Evolutionary conservation across 23 red algal genomes (phyloP).

Genomic region (Gracilaria gracilis): DNA sequence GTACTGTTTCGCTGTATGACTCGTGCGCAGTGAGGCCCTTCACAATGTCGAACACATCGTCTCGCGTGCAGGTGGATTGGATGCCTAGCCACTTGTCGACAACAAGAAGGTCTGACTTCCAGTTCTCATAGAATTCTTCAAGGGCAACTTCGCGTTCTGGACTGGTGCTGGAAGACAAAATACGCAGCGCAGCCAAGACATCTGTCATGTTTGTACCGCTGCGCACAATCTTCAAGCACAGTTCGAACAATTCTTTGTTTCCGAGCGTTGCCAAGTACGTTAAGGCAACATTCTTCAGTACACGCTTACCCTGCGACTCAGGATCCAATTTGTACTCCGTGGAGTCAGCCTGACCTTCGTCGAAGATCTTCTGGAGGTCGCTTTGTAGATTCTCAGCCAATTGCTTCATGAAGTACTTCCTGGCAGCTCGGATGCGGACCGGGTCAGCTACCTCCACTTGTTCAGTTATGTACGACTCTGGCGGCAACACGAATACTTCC

Average conservation of each 20-base stretch:
- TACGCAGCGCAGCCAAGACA: slow-evolving; percentile 69
- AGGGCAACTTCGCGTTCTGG: slow-evolving; percentile 84
- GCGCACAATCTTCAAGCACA: slow-evolving; percentile 72
- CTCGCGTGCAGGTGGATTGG: slow-evolving; percentile 79
- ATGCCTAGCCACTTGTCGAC: slow-evolving; percentile 95
- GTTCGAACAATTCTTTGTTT: slow-evolving; percentile 46
- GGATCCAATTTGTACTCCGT: slow-evolving; percentile 80
- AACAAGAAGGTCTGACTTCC: slow-evolving; percentile 82
- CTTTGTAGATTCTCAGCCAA: slow-evolving; percentile 55
- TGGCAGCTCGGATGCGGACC: slow-evolving; percentile 73
- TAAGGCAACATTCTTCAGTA: slow-evolving; percentile 77
- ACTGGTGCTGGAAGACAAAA: slow-evolving; percentile 51
- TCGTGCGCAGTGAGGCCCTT: slow-evolving; percentile 79
- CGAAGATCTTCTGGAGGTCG: slow-evolving; percentile 51
- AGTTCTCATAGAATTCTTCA: slow-evolving; percentile 90
- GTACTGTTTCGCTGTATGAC: slow-evolving; percentile 81
- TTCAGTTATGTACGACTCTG: slow-evolving; percentile 84
- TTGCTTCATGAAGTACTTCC: slow-evolving; percentile 71
- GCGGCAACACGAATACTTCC: slow-evolving; percentile 73
- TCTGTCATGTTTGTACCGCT: slow-evolving; percentile 92
- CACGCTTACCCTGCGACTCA: slow-evolving; percentile 76
- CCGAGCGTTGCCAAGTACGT: slow-evolving; percentile 62
- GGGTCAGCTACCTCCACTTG: slow-evolving; percentile 78
- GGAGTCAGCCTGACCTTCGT: slow-evolving; percentile 34
- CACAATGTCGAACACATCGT: slow-evolving; percentile 77